A percentile compares a stretch with the other conserved stretches of the same genome.
Evolutionary conservation across 768 basidiomycete species (phyloP).

Genomic region (Suillus spraguei): DNA sequence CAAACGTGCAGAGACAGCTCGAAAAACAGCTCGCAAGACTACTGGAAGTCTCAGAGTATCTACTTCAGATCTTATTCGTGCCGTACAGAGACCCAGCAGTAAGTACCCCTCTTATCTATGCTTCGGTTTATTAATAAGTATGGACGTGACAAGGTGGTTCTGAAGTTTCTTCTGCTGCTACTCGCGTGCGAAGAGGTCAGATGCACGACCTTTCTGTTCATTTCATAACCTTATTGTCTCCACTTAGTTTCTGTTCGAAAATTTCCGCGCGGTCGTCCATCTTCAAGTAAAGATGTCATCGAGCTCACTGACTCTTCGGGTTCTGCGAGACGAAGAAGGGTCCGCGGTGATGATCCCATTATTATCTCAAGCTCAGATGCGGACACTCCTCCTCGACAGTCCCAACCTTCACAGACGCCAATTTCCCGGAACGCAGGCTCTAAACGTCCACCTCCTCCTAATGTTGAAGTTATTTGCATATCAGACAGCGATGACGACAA

Average conservation of each 20-base stretch:
- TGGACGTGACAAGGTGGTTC: background rate
- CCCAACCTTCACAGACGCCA: conserved; percentile 9
- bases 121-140: conserved; percentile 4
- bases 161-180: conserved; percentile 19
- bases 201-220: conserved; percentile 12
- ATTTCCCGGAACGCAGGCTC: background rate
- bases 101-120: background rate
- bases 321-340: background rate
- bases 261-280: conserved; percentile 18
- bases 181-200: conserved; percentile 21
- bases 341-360: conserved; percentile 20
- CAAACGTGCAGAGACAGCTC: conserved; percentile 10
- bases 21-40: conserved; percentile 11
- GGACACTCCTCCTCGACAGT: conserved; percentile 4
- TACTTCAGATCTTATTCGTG: conserved; percentile 16
- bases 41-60: conserved; percentile 15
- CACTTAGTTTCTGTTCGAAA: conserved; percentile 11
- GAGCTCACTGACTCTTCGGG: conserved; percentile 30
- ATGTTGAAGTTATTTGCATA: conserved; percentile 32
- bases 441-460: conserved; percentile 11
- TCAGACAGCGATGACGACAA: conserved; percentile 27
- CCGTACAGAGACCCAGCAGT: conserved; percentile 21
- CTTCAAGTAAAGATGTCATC: conserved; percentile 11
- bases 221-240: conserved; percentile 20
- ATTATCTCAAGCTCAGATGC: conserved; percentile 30